Evolutionary conservation across 345 rosid genomes (phyloP).

Genomic region (Euphorbia peplus): DNA sequence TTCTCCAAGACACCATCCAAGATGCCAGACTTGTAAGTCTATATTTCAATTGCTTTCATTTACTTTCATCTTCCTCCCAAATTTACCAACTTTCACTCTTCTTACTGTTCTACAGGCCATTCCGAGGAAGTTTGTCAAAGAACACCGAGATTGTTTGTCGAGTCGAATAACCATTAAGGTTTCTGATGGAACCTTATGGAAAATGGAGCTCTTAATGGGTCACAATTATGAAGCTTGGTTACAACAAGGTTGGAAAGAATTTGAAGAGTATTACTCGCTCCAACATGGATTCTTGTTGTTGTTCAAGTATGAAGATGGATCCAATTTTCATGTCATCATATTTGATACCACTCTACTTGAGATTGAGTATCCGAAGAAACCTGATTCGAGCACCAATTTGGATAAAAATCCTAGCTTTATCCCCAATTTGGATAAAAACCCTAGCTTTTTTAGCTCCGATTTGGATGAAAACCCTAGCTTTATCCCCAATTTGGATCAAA

Average conservation of each 20-base stretch:
- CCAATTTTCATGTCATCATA: neutral
- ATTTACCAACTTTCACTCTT: neutral
- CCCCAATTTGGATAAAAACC: too few species aligned
- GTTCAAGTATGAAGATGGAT: neutral
- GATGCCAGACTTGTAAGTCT: neutral
- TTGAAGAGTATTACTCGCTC: too few species aligned
- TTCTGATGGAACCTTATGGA: neutral
- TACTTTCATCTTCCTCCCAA: neutral
- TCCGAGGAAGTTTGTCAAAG: neutral
- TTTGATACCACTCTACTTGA: neutral
- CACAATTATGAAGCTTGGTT: neutral
- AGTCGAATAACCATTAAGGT: neutral
- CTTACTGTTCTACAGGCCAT: neutral
- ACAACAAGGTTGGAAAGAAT: neutral
- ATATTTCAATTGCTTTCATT: too few species aligned
- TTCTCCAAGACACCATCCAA: neutral
- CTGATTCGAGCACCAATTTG: too few species aligned
- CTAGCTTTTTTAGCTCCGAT: too few species aligned
- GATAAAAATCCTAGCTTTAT: too few species aligned
- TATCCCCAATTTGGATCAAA: too few species aligned
- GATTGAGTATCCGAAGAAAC: too few species aligned
- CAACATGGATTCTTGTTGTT: too few species aligned
- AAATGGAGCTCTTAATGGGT: neutral
- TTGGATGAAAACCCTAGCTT: too few species aligned
- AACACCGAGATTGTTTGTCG: neutral